Evolutionary conservation across 192 early-diverging fungal species (phyloP).

Genomic region (Allomyces macrogynus): DNA sequence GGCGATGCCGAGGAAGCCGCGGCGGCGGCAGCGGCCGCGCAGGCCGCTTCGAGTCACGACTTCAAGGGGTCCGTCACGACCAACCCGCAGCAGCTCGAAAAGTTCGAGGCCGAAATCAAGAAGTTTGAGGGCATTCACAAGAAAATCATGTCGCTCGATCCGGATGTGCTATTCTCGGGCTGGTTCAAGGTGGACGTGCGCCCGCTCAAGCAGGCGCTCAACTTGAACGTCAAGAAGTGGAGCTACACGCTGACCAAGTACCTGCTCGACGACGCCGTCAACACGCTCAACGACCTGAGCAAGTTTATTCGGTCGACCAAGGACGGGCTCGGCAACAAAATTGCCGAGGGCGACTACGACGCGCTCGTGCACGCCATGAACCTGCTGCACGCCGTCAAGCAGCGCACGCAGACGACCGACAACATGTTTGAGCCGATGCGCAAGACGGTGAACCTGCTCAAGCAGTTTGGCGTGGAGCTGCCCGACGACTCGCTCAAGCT

Average conservation of each 20-base stretch:
- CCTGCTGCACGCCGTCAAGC: slow-evolving; percentile 37
- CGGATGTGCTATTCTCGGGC: slow-evolving; percentile 32
- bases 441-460: slow-evolving; percentile 39
- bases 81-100: slow-evolving; percentile 29
- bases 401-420: slow-evolving; percentile 29
- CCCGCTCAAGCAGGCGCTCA: slow-evolving; percentile 39
- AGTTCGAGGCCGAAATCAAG: slow-evolving; percentile 38
- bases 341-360: slow-evolving; percentile 41
- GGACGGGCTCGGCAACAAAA: slow-evolving; percentile 29
- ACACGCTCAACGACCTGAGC: slow-evolving; percentile 35
- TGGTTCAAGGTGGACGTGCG: slow-evolving; percentile 41
- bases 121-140: slow-evolving; percentile 46
- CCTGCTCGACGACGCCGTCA: slow-evolving; percentile 31
- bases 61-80: background rate
- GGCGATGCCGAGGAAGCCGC: slow-evolving; percentile 14
- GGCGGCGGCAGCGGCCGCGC: background rate
- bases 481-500: slow-evolving; percentile 43
- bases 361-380: slow-evolving; percentile 35
- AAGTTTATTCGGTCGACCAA: slow-evolving; percentile 31
- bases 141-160: slow-evolving; percentile 38
- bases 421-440: slow-evolving; percentile 41
- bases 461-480: slow-evolving; percentile 41
- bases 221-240: slow-evolving; percentile 47
- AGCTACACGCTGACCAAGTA: slow-evolving; percentile 43
- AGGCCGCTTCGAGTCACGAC: background rate